Base-by-base conservation (phyloP, 441 rosid species). In the Populus trichocarpa region DNA sequence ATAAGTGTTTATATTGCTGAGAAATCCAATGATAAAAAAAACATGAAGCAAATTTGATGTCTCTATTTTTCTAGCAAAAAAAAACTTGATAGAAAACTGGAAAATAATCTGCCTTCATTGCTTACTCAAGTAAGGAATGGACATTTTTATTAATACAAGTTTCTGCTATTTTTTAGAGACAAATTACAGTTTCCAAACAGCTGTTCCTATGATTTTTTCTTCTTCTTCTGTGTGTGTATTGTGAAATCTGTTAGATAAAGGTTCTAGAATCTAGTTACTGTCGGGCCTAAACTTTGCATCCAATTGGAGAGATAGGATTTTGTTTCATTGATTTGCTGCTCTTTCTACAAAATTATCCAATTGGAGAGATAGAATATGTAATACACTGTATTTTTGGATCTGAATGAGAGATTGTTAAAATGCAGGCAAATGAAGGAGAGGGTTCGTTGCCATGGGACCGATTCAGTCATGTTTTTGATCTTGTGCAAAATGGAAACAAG, bases 401-500 rank as follows among this genome's bases (percentile, higher is more conserved):
- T 81, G 8, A 72, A 61, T 18, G 73, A 14, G 18, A 71, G 13
- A 79, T 69, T 36, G 35, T 77, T 76, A 30, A 67, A 75, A 68
- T 82, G 83, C 88, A 93, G 98, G 84, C 81, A 57, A 88, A 82
- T 76, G 98, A 89, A 83, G 97, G 88, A n/a, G 97, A 84, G 67
- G 85, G 86, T 53, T 86, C 93, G 7, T 82, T 93, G 86, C 90
- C 89, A 12, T 53, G 75, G 91, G 92, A 92, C 69, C 81, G 80
- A 59, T 90, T 85, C 73, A 85, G 80, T 78, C 90, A 84, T 79
- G 91, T 91, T 70, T 85, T 85, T 79, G 88, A 91, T 77, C 89
- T 89, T 25, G 87, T 92, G 53, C 87, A 82, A 81, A 87, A 84
- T 72, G 99, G 95, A 73, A 93, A 93, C 82, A 78, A 67, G 76